Evolutionary conservation across 192 early-diverging fungal species (phyloP).

Genomic region (Coemansia sp.): DNA sequence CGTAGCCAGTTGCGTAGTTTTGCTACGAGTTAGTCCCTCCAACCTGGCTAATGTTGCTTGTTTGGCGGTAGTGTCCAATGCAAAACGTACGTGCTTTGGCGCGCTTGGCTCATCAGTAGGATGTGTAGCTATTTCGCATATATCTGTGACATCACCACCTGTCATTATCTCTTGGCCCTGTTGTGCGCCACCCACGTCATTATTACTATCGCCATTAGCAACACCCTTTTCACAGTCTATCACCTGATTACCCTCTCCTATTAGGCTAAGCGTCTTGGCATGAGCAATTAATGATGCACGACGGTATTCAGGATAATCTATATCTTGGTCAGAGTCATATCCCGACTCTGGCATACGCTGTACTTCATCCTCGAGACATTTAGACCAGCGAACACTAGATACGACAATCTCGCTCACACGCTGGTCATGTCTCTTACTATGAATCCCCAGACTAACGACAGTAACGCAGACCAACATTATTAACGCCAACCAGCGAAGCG

Average conservation of each 20-base stretch:
- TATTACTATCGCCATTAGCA: background rate
- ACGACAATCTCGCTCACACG: constrained; percentile 28
- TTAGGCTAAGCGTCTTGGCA: background rate
- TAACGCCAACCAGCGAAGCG: constrained; percentile 51
- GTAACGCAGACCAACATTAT: constrained; percentile 38
- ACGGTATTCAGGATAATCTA: constrained; percentile 22
- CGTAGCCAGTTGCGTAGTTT: background rate
- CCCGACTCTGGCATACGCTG: constrained; percentile 14
- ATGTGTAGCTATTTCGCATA: background rate
- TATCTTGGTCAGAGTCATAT: constrained; percentile 20
- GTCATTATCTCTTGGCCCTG: background rate
- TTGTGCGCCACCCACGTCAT: background rate
- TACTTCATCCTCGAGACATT: constrained; percentile 32
- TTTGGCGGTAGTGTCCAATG: background rate
- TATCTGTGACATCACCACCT: background rate
- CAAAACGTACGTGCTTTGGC: constrained; percentile 43
- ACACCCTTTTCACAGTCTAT: background rate
- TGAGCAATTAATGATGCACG: constrained; percentile 4
- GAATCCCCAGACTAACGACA: constrained; percentile 42
- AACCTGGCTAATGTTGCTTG: constrained; percentile 28
- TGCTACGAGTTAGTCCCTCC: constrained; percentile 17
- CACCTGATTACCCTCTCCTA: background rate
- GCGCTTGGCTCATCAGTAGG: background rate
- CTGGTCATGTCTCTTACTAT: constrained; percentile 32
- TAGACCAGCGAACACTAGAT: constrained; percentile 40